A percentile compares a stretch with the other conserved stretches of the same genome.
Conservation (phyloP, 176 grass and related monocot species). For the Miscanthus lutarioriparius region DNA sequence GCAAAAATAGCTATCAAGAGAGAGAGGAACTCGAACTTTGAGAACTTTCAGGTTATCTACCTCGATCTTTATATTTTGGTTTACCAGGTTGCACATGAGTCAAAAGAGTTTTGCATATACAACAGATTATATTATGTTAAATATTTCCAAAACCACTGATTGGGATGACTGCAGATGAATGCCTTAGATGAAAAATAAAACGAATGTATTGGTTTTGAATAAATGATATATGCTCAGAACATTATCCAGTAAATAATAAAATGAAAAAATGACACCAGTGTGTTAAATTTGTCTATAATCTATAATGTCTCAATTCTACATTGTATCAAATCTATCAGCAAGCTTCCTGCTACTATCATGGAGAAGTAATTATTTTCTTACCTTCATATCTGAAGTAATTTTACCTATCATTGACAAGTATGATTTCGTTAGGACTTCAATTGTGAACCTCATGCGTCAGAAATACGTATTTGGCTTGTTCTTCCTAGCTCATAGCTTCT, state of each 20-base stretch:
- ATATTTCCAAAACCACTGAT: neutral
- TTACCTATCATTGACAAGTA: neutral
- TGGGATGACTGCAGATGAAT: neutral
- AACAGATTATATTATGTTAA: neutral
- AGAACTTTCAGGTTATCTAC: constrained; percentile 60
- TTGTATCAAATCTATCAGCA: neutral
- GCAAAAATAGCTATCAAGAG: constrained; percentile 54
- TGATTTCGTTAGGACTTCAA: neutral
- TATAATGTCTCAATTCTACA: constrained; percentile 3
- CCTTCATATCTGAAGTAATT: neutral
- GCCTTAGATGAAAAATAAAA: neutral
- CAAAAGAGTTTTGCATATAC: neutral
- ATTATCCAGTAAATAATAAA: neutral
- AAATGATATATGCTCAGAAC: neutral
- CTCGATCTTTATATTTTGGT: neutral
- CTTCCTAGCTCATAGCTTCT: constrained; percentile 4
- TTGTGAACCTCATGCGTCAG: neutral
- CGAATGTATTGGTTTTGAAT: neutral
- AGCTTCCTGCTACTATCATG: neutral
- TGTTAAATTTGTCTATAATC: neutral
- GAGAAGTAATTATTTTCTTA: neutral
- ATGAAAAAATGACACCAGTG: neutral
- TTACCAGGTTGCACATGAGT: constrained; percentile 4
- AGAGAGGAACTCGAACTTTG: constrained; percentile 56
- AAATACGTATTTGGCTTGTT: neutral